Evolutionary conservation across 768 basidiomycete species (phyloP), one percentile per base, ranked within the genome.

Genomic region (Lentinula raphanica): DNA sequence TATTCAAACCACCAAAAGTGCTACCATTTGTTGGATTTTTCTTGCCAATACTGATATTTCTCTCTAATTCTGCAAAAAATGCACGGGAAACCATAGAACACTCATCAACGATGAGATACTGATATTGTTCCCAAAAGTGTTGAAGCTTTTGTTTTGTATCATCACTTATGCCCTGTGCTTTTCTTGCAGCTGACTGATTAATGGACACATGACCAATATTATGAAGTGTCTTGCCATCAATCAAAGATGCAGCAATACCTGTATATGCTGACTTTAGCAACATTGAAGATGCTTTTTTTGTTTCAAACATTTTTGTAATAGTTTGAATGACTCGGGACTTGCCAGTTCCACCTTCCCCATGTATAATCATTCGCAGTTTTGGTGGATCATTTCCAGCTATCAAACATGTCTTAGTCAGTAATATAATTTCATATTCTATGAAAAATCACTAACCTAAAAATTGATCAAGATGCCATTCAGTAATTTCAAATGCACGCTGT

Each of bases 331-430:
- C 54, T 1, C 63, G 67, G 0, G 77, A 76, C 56, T 81, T 81
- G 0, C 80, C 78, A 0, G 74, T 76, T 0, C 79, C 78, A 0
- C 78, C 79, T 50, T 74, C 69, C 0, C 79, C 79, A 0, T 66
- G 60, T 0, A 80, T 59, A 0, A 73, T 35, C 76, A 79, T 78
- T 0, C 67, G 59, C 2, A 81, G 62, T 45, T 71, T 75, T 9
- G 45, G 29, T n/a, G 58, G 65, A 15, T 35, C 32, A 1, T 58
- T 21, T 68, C 65, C 12, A 35, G 68, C 65, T 15, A 32, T 15
- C 1, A 70, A 39, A n/a, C n/a, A n/a, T n/a, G n/a, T n/a, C n/a
- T n/a, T n/a, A n/a, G n/a, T n/a, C n/a, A n/a, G n/a, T n/a, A n/a
- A n/a, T n/a, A n/a, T n/a, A n/a, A n/a, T n/a, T n/a, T n/a, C n/a